Percentiles rank a stretch among this genome's conserved stretches.
Conservation (phyloP, 805 yeast species). For the Starmerella apis region DNA sequence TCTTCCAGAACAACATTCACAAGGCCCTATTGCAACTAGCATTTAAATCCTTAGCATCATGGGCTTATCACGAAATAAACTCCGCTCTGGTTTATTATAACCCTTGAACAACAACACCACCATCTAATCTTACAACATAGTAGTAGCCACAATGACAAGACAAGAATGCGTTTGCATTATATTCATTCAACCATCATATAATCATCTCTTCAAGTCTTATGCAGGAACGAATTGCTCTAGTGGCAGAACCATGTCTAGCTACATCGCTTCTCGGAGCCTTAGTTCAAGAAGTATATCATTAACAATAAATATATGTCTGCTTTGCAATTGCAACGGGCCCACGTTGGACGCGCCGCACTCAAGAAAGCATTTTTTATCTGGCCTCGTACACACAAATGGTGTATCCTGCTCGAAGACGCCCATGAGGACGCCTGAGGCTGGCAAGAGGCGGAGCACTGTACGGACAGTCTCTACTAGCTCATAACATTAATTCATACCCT, state of each 20-base stretch:
- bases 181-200: background rate
- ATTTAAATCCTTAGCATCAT: background rate
- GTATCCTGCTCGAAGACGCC: conserved; percentile 27
- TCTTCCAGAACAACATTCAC: background rate
- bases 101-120: background rate
- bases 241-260: background rate
- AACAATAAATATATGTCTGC: conserved; percentile 17
- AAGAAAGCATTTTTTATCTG: conserved; percentile 23
- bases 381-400: conserved; percentile 19
- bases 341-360: conserved; percentile 26
- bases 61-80: no score
- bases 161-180: no score
- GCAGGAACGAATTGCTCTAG: no score
- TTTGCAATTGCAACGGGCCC: conserved; percentile 24
- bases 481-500: no score
- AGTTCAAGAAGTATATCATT: background rate
- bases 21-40: background rate
- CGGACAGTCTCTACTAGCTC: no score
- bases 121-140: no score
- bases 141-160: no score
- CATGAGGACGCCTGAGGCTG: conserved; percentile 25
- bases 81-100: background rate
- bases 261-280: background rate
- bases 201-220: background rate
- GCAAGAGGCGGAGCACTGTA: conserved; percentile 22